Evolutionary conservation across 768 basidiomycete species (phyloP).

Genomic region (Mycena galopus): DNA sequence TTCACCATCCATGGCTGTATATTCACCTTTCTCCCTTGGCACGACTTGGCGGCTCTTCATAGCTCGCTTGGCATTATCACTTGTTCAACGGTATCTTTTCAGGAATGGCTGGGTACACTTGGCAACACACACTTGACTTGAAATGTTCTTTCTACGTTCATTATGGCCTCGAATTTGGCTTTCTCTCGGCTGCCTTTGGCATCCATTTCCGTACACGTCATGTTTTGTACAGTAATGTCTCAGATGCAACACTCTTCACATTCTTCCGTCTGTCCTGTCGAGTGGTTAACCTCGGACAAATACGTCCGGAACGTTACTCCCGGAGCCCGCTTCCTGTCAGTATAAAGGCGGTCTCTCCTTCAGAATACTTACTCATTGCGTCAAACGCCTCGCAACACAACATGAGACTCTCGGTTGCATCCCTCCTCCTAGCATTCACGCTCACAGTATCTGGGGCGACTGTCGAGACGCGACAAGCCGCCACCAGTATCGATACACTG

Average conservation of each 20-base stretch:
- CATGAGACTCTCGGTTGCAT: constrained; percentile 12
- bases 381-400: background rate
- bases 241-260: background rate
- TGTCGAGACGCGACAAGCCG: constrained; percentile 24
- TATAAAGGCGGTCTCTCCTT: background rate
- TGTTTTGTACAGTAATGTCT: background rate
- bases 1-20: too few species aligned
- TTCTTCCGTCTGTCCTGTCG: background rate
- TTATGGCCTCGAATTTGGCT: background rate
- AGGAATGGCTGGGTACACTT: background rate
- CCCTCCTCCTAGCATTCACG: constrained; percentile 18
- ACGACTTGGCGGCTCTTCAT: too few species aligned
- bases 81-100: background rate
- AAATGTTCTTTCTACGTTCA: background rate
- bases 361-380: background rate
- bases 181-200: background rate
- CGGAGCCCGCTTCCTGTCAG: background rate
- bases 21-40: too few species aligned
- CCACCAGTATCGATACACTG: constrained; percentile 24
- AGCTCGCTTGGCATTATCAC: background rate
- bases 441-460: constrained; percentile 7
- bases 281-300: background rate
- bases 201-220: background rate
- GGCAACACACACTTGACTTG: background rate
- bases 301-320: background rate